These are phyloP conservation scores for Lachnellula subtilissima DNA, from an alignment of 2,329 filamentous ascomycete species.

Conservation along the genomic window DNA sequence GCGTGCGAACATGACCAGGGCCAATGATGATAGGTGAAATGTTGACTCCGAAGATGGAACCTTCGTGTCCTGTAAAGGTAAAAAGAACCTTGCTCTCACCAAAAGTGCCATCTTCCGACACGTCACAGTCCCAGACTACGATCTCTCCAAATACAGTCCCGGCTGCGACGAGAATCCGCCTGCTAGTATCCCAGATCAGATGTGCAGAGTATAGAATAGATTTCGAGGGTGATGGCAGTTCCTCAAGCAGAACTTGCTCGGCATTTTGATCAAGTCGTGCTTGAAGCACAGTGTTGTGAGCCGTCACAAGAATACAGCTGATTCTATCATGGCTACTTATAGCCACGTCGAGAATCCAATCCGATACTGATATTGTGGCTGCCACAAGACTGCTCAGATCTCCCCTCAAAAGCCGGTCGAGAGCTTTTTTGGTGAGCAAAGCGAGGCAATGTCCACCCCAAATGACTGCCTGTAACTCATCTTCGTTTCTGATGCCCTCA, in stretches of 20 bases:
- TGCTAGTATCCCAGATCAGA: constrained; percentile 55
- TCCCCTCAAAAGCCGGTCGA: constrained; percentile 13
- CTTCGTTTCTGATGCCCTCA: constrained; percentile 1
- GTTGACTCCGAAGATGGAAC: constrained; percentile 85
- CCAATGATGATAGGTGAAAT: constrained; percentile 57
- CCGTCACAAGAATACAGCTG: constrained; percentile 64
- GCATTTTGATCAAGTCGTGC: constrained; percentile 34
- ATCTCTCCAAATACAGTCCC: constrained; percentile 96
- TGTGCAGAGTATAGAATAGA: constrained; percentile 87
- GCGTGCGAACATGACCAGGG: constrained; percentile 37
- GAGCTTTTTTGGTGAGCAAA: constrained; percentile 32
- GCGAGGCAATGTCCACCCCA: constrained; percentile 63
- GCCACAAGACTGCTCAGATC: constrained; percentile 13
- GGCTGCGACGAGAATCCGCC: constrained; percentile 68
- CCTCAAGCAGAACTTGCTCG: constrained; percentile 38
- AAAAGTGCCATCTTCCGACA: constrained; percentile 22
- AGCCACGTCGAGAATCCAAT: constrained; percentile 73
- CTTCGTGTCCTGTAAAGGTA: constrained; percentile 69
- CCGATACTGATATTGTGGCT: constrained; percentile 48
- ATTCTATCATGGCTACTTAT: constrained; percentile 43
- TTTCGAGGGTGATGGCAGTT: constrained; percentile 60
- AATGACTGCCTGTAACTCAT: constrained; percentile 43
- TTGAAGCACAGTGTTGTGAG: constrained; percentile 75
- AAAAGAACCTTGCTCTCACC: constrained; percentile 42
- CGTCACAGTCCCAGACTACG: constrained; percentile 73